phyloP scores from a whole-genome alignment of 441 rosid species.

The Dalechampia spathulata region DNA sequence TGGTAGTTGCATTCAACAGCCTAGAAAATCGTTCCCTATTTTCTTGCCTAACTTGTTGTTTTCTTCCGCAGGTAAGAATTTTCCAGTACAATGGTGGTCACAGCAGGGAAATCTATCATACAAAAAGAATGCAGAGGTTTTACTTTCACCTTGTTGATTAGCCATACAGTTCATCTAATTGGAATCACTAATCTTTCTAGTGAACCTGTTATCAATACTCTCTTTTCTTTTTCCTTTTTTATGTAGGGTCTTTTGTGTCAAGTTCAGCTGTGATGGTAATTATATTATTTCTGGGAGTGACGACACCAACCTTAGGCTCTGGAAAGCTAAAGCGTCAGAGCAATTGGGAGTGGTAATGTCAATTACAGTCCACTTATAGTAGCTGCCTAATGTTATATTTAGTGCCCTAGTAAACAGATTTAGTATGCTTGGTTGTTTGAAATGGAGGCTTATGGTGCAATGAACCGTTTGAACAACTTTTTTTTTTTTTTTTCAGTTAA shows the following conservation, averaged over 20 bases:
- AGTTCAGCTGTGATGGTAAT: conserved; percentile 83
- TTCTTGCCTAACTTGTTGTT: background rate
- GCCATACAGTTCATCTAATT: background rate
- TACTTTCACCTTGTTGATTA: conserved; percentile 3
- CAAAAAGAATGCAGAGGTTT: conserved; percentile 98
- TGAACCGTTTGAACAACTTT: background rate
- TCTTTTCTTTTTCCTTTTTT: background rate
- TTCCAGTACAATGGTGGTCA: conserved; percentile 89
- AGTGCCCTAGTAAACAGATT: too few relatives aligned
- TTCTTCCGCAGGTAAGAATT: conserved; percentile 53
- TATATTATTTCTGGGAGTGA: conserved; percentile 92
- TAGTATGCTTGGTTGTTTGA: too few relatives aligned
- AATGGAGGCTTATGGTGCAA: background rate
- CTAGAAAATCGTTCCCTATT: background rate
- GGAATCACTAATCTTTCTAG: conserved; percentile 13
- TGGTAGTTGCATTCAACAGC: background rate
- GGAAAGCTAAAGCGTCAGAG: conserved; percentile 98
- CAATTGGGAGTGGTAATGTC: conserved; percentile 89
- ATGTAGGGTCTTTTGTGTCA: conserved; percentile 83
- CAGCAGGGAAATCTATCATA: conserved; percentile 86
- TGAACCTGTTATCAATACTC: too few relatives aligned
- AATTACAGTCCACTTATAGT: conserved; percentile 12
- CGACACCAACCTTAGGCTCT: conserved; percentile 83
- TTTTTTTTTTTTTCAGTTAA: background rate
- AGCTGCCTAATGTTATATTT: background rate